Evolutionary conservation across 345 rosid species (phyloP), one percentile per base, ranked within the genome.

Genomic region (Luvunga scandens): DNA sequence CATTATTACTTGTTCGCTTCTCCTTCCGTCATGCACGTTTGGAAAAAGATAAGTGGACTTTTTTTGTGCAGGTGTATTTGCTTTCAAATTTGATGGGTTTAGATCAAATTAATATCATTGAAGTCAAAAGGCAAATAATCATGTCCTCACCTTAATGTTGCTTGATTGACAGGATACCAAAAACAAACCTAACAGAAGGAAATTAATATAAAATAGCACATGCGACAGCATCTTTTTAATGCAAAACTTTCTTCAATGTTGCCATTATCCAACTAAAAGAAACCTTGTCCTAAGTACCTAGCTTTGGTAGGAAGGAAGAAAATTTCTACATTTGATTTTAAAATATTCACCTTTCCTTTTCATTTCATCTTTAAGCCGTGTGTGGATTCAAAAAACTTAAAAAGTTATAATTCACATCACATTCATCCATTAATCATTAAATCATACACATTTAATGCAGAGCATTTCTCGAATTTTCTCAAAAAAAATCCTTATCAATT

Each of bases 41-140:
- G 24, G 55, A 38, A 36, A 68, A 68, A 38, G 71, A 38, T 38
- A 68, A 24, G 9, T 27, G 50, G 6, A 42, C 48, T 10, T 9
- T 34, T 24, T n/a, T 9, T 39, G 1, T 24, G 5, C 19, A 33
- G 7, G 4, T 72, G 5, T 5, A 75, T 64, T 64, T 64, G 48
- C 22, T 75, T 63, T 75, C 61, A 75, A 60, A 66, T 42, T 30
- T 75, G 66, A n/a, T 57, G 66, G 65, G 65, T 31, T 2, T 36
- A n/a, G 50, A 45, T 72, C 27, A 34, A 55, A 34, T 57, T 57
- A 34, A 34, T 59, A 18, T 24, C 28, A n/a, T 31, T 31, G 34
- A 75, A 66, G 78, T 75, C 78, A 63, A 64, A 53, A 66, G 25
- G 22, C 50, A 13, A 45, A 45, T 13, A n/a, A 28, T 16, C 33